Base-by-base conservation (phyloP, 2,329 filamentous ascomycete species). In the Xylaria polymorpha region DNA sequence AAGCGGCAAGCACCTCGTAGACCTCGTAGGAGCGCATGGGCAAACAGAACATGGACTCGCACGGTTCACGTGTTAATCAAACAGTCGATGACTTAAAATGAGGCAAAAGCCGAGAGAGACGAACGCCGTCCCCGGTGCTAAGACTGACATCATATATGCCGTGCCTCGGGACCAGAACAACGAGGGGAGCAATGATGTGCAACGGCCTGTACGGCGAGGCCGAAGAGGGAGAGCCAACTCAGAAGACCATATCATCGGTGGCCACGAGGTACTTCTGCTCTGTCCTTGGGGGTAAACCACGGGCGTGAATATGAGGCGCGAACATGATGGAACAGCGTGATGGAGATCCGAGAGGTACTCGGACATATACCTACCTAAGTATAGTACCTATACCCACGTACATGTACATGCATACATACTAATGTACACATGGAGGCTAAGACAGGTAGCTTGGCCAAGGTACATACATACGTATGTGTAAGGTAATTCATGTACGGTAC, bases 31-130 rank as follows among this genome's bases (percentile, higher is more conserved):
- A 58, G 58, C 58, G 64, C 70, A 66, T 66, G 51, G 61, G 58
- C 32, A 64, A 59, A 70, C 68, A 35, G 51, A 46, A 56, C n/a
- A 14, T 55, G 63, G 41, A 20, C 64, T 69, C 60, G 63, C 69
- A 69, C 67, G 69, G 70, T 64, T 67, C 67, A 61, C 44, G 59
- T 70, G 70, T 60, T 51, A 70, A 71, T 69, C 67, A 69, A 71
- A 71, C 67, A 51, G 46, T 5, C 43, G 55, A 67, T 64, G 64
- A 51, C 29, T 9, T 50, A 25, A 41, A 64, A 51, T 62, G 63
- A 71, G 63, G 63, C 63, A 57, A 64, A 51, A 58, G 32, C 32
- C 51, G 59, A 64, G 58, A 64, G 20, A 55, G 53, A 66, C 39
- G 57, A 63, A 46, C 57, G n/a, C 62, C 57, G 51, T 56, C 18